Conservation (phyloP, 139 green algal genomes). For the Mesotaenium endlicherianum region DNA sequence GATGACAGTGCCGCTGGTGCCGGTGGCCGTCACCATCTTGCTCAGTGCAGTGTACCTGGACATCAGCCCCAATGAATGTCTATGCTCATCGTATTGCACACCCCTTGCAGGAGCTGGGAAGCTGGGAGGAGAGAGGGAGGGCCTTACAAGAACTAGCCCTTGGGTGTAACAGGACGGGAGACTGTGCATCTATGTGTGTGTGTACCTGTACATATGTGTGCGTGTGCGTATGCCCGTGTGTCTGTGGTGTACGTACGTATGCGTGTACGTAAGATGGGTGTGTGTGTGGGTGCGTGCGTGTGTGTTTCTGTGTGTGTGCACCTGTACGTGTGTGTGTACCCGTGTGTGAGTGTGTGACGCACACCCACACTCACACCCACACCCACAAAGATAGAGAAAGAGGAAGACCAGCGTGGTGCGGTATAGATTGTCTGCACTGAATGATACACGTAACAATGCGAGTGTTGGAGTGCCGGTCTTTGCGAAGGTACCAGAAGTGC, state of each 20-base stretch:
- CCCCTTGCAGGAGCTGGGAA: neutral
- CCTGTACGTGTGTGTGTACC: neutral
- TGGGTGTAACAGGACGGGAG: neutral
- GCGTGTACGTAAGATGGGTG: neutral
- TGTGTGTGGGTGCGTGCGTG: neutral
- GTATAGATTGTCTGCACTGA: too few species aligned
- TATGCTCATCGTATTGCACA: neutral
- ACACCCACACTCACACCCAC: neutral
- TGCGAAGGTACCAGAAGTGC: constrained; percentile 5
- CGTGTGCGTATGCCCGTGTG: neutral
- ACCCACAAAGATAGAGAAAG: neutral
- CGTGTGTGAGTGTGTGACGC: too few species aligned
- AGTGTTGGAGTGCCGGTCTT: neutral
- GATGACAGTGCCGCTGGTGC: constrained; percentile 2
- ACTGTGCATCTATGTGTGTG: neutral
- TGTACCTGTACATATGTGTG: neutral
- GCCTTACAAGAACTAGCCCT: neutral
- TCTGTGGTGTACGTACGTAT: neutral
- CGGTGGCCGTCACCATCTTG: neutral
- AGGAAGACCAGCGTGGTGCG: neutral
- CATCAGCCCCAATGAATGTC: neutral
- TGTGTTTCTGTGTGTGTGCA: neutral
- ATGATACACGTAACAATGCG: too few species aligned
- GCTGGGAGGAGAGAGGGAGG: neutral
- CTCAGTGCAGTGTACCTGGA: constrained; percentile 16